phyloP scores from a whole-genome alignment of 352 stramenopile species.

The Phytophthora capsici region DNA sequence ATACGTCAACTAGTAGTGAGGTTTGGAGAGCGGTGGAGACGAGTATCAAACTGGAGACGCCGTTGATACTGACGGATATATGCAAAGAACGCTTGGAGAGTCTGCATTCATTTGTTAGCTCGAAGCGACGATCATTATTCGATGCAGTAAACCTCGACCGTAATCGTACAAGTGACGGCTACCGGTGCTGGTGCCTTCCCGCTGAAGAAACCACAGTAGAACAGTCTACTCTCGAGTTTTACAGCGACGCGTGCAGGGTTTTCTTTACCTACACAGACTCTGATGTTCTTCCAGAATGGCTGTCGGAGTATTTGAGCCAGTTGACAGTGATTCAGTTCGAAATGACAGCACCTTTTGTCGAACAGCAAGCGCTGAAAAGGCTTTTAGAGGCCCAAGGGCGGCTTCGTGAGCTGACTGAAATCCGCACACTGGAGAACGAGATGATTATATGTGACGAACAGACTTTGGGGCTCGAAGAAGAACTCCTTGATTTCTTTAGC shows the following conservation, averaged over 20 bases:
- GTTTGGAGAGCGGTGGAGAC: slow-evolving; percentile 53
- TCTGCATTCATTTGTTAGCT: slow-evolving; percentile 49
- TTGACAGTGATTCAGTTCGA: slow-evolving; percentile 56
- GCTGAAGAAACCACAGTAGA: background rate
- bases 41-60: slow-evolving; percentile 45
- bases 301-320: slow-evolving; percentile 46
- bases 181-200: slow-evolving; percentile 53
- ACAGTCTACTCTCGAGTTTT: slow-evolving; percentile 40
- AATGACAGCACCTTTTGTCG: slow-evolving; percentile 43
- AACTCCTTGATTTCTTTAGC: slow-evolving; percentile 69
- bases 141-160: slow-evolving; percentile 55
- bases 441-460: slow-evolving; percentile 60
- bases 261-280: slow-evolving; percentile 58
- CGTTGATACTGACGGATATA: slow-evolving; percentile 56
- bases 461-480: slow-evolving; percentile 59
- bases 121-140: slow-evolving; percentile 56
- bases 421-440: slow-evolving; percentile 54
- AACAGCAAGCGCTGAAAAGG: slow-evolving; percentile 35
- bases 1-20: slow-evolving; percentile 5
- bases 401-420: slow-evolving; percentile 54
- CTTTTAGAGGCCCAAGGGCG: slow-evolving; percentile 43
- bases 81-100: slow-evolving; percentile 25
- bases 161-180: slow-evolving; percentile 6
- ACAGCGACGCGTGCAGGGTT: slow-evolving; percentile 47
- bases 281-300: slow-evolving; percentile 41